These are phyloP conservation scores for Rubroboletus pulcherrimus DNA, from an alignment of 768 basidiomycete genomes.

Conservation along the genomic window DNA sequence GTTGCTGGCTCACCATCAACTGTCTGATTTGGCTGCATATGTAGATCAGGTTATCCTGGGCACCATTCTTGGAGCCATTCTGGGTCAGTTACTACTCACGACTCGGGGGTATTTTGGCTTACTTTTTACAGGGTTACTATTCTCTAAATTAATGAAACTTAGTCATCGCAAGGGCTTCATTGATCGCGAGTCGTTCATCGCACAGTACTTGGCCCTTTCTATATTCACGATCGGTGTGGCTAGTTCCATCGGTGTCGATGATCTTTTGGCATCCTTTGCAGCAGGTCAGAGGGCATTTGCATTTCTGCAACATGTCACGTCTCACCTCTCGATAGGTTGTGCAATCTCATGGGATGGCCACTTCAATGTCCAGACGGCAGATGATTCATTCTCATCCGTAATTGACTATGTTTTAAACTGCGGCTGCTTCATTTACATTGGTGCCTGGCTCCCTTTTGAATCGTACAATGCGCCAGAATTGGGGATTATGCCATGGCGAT, in stretches of 20 bases:
- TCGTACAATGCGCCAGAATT: constrained; percentile 53
- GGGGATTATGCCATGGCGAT: constrained; percentile 65
- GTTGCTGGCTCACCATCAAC: not conserved
- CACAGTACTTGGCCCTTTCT: constrained; percentile 74
- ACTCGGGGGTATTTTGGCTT: not conserved
- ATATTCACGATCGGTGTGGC: constrained; percentile 77
- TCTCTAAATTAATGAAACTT: constrained; percentile 70
- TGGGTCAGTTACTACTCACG: constrained; percentile 31
- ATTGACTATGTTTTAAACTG: constrained; percentile 86
- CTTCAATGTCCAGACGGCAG: constrained; percentile 76
- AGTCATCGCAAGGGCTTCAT: constrained; percentile 61
- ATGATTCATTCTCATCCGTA: constrained; percentile 84
- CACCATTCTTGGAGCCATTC: constrained; percentile 58
- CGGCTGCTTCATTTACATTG: constrained; percentile 78
- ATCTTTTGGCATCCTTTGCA: constrained; percentile 86
- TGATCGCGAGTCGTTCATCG: constrained; percentile 82
- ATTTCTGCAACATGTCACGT: not conserved
- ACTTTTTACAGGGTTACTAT: constrained; percentile 48
- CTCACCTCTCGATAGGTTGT: constrained; percentile 48
- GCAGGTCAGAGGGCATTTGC: constrained; percentile 45
- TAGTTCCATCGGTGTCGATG: constrained; percentile 78
- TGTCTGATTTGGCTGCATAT: not conserved
- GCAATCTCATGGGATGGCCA: constrained; percentile 92
- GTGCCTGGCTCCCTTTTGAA: constrained; percentile 79
- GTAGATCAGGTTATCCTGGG: constrained; percentile 82